Percentiles rank a stretch among this genome's conserved stretches.
Conservation (phyloP, 345 rosid species). For the Salix purpurea region DNA sequence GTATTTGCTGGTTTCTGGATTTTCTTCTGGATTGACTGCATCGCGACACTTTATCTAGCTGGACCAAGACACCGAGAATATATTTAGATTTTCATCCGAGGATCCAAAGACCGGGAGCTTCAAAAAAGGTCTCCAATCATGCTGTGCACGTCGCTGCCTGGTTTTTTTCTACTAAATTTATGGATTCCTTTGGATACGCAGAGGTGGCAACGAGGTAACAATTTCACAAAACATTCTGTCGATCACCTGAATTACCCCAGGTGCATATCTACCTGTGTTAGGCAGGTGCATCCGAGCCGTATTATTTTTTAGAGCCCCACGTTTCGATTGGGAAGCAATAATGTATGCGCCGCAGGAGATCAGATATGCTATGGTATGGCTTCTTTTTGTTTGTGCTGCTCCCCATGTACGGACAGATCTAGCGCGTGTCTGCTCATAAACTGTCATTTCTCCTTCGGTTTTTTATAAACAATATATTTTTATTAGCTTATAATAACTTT, state of each 20-base stretch:
- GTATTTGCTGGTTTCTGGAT: not conserved
- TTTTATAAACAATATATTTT: no score
- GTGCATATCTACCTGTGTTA: not conserved
- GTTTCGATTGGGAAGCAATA: not conserved
- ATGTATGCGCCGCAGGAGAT: not conserved
- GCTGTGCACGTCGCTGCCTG: constrained; percentile 28
- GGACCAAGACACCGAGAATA: not conserved
- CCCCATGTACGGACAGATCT: constrained; percentile 13
- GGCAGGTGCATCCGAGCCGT: not conserved
- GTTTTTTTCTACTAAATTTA: not conserved
- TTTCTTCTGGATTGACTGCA: not conserved
- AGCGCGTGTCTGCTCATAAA: constrained; percentile 4
- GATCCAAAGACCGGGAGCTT: not conserved
- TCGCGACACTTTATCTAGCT: not conserved
- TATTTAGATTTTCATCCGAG: not conserved
- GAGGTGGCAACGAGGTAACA: not conserved
- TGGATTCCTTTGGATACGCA: not conserved
- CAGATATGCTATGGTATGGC: not conserved
- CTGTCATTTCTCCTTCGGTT: not conserved
- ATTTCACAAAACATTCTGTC: not conserved
- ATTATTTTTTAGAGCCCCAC: not conserved
- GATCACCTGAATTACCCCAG: not conserved
- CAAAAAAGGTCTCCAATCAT: constrained; percentile 21
- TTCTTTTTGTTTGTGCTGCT: not conserved
- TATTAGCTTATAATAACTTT: no score